Conservation (phyloP, 2,329 filamentous ascomycete genomes). For the Aspergillus tubingensis region DNA sequence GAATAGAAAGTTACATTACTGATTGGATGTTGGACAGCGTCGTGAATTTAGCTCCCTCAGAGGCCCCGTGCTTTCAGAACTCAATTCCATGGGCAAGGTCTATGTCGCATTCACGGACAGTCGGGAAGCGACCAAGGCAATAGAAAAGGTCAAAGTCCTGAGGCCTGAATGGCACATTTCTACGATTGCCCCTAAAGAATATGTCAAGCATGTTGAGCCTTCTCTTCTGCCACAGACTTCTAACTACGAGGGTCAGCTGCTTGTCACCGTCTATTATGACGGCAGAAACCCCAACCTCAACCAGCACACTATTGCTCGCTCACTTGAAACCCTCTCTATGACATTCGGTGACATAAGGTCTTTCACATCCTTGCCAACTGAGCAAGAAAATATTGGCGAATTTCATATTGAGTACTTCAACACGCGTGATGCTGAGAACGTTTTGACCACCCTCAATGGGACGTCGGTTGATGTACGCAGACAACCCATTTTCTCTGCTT, state of each 20-base stretch:
- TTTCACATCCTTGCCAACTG: conserved; percentile 31
- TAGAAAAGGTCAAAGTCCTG: conserved; percentile 49
- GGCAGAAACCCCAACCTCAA: conserved; percentile 30
- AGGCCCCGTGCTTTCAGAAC: conserved; percentile 39
- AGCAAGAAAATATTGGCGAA: conserved; percentile 34
- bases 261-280: conserved; percentile 51
- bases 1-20: background rate
- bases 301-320: conserved; percentile 47
- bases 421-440: conserved; percentile 38
- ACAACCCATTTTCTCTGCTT: background rate
- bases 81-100: conserved; percentile 46
- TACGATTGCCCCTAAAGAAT: conserved; percentile 50
- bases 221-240: conserved; percentile 33
- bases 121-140: conserved; percentile 58
- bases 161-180: conserved; percentile 52
- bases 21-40: conserved; percentile 25
- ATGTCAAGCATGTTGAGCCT: conserved; percentile 41
- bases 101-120: conserved; percentile 63
- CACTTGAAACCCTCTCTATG: conserved; percentile 43
- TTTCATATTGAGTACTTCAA: conserved; percentile 46
- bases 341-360: conserved; percentile 44
- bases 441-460: conserved; percentile 38
- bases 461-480: conserved; percentile 37
- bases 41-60: conserved; percentile 41
- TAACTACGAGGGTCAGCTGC: conserved; percentile 59